These are phyloP conservation scores for Suillus weaverae DNA, from an alignment of 768 basidiomycete species.

Conservation along the genomic window DNA sequence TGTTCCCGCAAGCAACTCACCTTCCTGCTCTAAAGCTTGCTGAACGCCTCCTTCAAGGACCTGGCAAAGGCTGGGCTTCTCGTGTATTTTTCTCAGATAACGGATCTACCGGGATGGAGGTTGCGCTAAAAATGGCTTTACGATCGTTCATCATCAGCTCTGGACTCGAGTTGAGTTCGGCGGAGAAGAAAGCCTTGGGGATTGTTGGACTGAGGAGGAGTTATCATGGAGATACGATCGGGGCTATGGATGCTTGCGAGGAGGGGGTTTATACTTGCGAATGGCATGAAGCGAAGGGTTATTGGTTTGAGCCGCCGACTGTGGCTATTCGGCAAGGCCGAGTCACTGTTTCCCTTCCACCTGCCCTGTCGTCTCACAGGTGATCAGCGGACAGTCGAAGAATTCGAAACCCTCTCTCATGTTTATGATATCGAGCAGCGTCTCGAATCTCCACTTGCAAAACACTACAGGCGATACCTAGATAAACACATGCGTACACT, in stretches of 20 bases:
- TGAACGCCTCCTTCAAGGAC: conserved; percentile 75
- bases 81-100: conserved; percentile 94
- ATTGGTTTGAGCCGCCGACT: conserved; percentile 90
- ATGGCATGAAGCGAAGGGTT: conserved; percentile 92
- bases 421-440: conserved; percentile 73
- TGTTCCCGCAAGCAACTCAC: conserved; percentile 90
- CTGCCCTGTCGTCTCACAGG: conserved; percentile 39
- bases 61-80: conserved; percentile 88
- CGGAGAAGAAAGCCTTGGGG: conserved; percentile 56
- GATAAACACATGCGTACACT: conserved; percentile 39
- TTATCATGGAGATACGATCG: conserved; percentile 98
- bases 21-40: conserved; percentile 82
- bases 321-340: conserved; percentile 66
- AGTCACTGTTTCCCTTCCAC: conserved; percentile 54
- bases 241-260: conserved; percentile 93
- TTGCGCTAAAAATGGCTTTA: conserved; percentile 97
- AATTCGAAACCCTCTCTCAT: conserved; percentile 46
- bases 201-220: conserved; percentile 88
- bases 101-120: conserved; percentile 95
- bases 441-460: conserved; percentile 59
- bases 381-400: conserved; percentile 13
- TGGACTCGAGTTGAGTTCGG: conserved; percentile 32
- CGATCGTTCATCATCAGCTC: conserved; percentile 57
- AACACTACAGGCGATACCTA: conserved; percentile 62
- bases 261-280: conserved; percentile 93